Base-by-base conservation (phyloP, 2,329 filamentous ascomycete genomes). In the Diaporthe sp. region DNA sequence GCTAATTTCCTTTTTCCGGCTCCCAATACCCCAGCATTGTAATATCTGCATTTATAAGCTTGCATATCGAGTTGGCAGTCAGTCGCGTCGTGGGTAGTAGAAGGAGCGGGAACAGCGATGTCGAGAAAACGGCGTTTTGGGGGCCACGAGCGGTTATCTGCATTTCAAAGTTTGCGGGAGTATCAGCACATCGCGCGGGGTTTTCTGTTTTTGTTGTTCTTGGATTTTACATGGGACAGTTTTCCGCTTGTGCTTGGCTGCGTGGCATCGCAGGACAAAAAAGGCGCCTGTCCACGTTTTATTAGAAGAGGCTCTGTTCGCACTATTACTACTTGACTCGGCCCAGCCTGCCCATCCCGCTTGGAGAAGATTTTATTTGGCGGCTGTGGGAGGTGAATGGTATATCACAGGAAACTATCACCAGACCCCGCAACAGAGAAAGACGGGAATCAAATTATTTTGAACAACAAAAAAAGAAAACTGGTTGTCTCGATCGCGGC, bases 101-200 rank as follows among this genome's bases (percentile, higher is more conserved):
- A 34, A 61, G 68, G 62, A 57, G 68, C 68, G 59, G 68, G 61
- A 73, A 76, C 75, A 76, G 71, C 74, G 65, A 74, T 76, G 65
- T 71, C 62, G 72, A 70, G 61, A 72, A 71, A 42, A 61, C n/a
- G 74, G 74, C 71, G 74, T 76, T 76, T 44, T 62, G 31, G 25
- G 49, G 49, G 46, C 34, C 65, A 55, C 49, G 37, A 22, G 28
- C 28, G 37, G 25, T 51, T 37, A 22, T 65, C 39, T 69, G 70
- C 69, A 51, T 65, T 55, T 65, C 53, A 53, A 25, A 53, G 46
- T 39, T 37, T 58, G 68, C 49, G 31, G 37, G 58, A 71, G 51
- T 28, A 25, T 34, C 19, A 28, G 55, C 62, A 53, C 42, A 46
- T 61, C 61, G 51, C 59, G 65, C 49, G 53, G 67, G 72, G 37